Evolutionary conservation across 2,329 filamentous ascomycete species (phyloP).

Genomic region (Leptographium procerum): DNA sequence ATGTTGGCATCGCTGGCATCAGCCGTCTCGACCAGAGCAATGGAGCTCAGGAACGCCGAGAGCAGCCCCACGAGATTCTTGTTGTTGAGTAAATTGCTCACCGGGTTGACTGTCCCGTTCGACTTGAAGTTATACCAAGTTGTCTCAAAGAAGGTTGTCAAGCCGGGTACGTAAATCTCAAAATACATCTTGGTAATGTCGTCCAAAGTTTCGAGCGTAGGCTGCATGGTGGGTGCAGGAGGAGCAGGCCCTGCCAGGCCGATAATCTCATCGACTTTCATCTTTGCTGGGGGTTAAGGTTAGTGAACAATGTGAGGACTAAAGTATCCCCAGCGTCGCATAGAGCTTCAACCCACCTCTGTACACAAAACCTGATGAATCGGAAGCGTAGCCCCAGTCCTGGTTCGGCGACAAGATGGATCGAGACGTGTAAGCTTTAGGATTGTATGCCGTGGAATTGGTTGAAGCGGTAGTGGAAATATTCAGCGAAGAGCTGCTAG

Average conservation of each 20-base stretch:
- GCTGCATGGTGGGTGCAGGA: constrained; percentile 41
- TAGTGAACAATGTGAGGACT: background rate
- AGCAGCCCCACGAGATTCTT: constrained; percentile 53
- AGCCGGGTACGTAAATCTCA: constrained; percentile 60
- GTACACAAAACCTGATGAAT: background rate
- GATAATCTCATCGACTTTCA: constrained; percentile 66
- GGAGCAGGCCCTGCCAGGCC: constrained; percentile 46
- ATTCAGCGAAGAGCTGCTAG: constrained; percentile 1
- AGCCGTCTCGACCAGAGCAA: constrained; percentile 36
- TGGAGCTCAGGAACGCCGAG: constrained; percentile 48
- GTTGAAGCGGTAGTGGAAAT: background rate
- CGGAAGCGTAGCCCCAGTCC: background rate
- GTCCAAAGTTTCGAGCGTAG: constrained; percentile 40
- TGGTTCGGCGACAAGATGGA: constrained; percentile 1
- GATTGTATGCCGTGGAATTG: background rate
- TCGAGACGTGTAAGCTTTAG: constrained; percentile 1
- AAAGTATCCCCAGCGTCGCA: background rate
- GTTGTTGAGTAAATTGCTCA: constrained; percentile 38
- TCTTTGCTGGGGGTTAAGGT: constrained; percentile 25
- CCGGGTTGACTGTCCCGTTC: constrained; percentile 26
- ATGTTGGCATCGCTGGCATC: constrained; percentile 34
- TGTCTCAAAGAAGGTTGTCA: constrained; percentile 71
- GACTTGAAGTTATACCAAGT: constrained; percentile 59
- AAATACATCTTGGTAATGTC: constrained; percentile 63
- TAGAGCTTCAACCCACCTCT: background rate